Percentiles rank a stretch among this genome's conserved stretches.
phyloP scores from a whole-genome alignment of 202 grass and related monocot species.

The Eragrostis tef region DNA sequence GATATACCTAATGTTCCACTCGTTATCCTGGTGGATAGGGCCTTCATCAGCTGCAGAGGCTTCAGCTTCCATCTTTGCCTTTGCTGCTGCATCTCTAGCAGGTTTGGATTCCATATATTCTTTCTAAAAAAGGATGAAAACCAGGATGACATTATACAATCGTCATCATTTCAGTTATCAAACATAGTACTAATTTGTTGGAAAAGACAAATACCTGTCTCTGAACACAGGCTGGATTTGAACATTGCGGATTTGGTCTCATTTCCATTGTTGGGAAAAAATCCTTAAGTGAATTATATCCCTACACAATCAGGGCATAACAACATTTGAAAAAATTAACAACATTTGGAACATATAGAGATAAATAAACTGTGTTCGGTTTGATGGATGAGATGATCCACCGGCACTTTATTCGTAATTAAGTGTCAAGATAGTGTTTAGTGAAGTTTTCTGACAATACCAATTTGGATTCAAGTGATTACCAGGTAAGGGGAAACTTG shows the following conservation, averaged over 20 bases:
- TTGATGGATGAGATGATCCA: neutral
- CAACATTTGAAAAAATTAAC: too few relatives aligned
- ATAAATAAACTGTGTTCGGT: neutral
- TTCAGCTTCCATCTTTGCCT: conserved; percentile 87
- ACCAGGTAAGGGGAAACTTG: conserved; percentile 97
- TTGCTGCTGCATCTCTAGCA: conserved; percentile 83
- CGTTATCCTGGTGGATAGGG: conserved; percentile 80
- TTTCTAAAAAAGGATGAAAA: conserved; percentile 62
- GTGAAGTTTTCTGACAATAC: neutral
- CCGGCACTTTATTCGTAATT: too few relatives aligned
- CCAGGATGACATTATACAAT: conserved; percentile 1
- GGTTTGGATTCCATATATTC: conserved; percentile 85
- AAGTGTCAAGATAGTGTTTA: neutral
- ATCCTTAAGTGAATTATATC: conserved; percentile 98
- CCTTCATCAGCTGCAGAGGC: conserved; percentile 56
- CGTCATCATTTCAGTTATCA: conserved; percentile 8
- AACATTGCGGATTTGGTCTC: conserved; percentile 97
- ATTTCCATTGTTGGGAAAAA: conserved; percentile 97
- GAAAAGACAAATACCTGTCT: conserved; percentile 68
- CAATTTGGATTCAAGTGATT: conserved; percentile 44
- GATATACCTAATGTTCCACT: conserved; percentile 86
- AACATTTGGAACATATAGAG: neutral
- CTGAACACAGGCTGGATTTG: conserved; percentile 81
- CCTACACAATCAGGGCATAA: conserved; percentile 51
- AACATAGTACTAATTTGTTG: neutral